phyloP scores from a whole-genome alignment of 2,329 filamentous ascomycete genomes.

The Fusarium sp. region DNA sequence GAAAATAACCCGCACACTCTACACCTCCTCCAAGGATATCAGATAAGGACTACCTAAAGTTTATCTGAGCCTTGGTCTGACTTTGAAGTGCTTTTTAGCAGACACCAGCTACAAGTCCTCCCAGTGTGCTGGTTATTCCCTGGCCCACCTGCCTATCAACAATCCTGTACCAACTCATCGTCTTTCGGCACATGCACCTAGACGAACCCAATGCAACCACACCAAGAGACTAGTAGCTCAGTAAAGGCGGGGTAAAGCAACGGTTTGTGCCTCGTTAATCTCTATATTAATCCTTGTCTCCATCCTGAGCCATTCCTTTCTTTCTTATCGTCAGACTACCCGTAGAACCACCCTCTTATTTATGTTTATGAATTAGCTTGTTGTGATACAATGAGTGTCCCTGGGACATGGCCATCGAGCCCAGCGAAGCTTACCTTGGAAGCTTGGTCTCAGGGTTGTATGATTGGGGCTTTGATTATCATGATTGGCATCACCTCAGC shows the following conservation, averaged over 20 bases:
- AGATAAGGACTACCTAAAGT: too few species aligned
- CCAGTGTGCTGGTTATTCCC: too few species aligned
- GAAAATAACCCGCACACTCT: too few species aligned
- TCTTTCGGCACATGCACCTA: neutral
- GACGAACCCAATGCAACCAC: too few species aligned
- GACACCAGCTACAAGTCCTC: too few species aligned
- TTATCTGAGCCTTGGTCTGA: too few species aligned
- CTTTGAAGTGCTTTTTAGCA: too few species aligned
- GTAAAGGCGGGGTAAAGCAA: slow-evolving; percentile 5
- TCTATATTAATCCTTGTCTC: slow-evolving; percentile 4
- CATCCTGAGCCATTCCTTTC: neutral
- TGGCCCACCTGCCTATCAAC: too few species aligned
- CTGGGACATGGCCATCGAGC: slow-evolving; percentile 28
- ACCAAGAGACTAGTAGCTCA: neutral
- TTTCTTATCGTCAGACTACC: neutral
- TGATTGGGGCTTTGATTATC: slow-evolving; percentile 63
- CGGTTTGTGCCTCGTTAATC: neutral
- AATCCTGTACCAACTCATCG: too few species aligned
- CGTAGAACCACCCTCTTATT: neutral
- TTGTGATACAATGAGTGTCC: slow-evolving; percentile 2
- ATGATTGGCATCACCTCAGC: slow-evolving; percentile 62
- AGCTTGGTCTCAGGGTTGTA: slow-evolving; percentile 62
- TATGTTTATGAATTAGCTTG: neutral
- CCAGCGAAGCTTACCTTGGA: slow-evolving; percentile 53
- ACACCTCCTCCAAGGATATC: too few species aligned